phyloP scores from a whole-genome alignment of 257 asterid genomes.

The Sherardia arvensis region DNA sequence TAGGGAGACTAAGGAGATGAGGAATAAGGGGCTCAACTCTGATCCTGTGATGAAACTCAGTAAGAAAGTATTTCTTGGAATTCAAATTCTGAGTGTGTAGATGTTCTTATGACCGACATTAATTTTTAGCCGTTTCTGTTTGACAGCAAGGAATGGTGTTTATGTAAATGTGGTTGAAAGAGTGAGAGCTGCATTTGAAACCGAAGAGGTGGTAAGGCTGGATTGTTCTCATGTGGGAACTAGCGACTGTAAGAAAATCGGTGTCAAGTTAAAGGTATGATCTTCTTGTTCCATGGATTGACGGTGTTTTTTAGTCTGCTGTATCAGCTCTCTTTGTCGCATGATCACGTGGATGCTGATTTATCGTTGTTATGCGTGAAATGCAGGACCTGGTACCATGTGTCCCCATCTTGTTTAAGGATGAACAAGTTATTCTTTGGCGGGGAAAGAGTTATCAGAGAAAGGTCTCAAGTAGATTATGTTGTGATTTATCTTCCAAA shows the following conservation, averaged over 20 bases:
- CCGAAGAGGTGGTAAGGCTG: slow-evolving; percentile 64
- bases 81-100: background rate
- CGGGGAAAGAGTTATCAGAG: slow-evolving; percentile 35
- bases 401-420: slow-evolving; percentile 73
- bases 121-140: slow-evolving; percentile 8
- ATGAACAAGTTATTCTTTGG: slow-evolving; percentile 80
- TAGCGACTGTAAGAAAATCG: slow-evolving; percentile 90
- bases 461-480: slow-evolving; percentile 14
- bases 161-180: slow-evolving; percentile 70
- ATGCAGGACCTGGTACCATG: slow-evolving; percentile 86
- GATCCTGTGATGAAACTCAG: slow-evolving; percentile 80
- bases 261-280: slow-evolving; percentile 68
- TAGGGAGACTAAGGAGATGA: slow-evolving; percentile 73
- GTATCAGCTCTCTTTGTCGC: background rate
- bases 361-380: background rate
- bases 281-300: background rate
- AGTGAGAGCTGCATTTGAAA: slow-evolving; percentile 62
- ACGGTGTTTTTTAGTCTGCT: background rate
- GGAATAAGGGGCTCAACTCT: slow-evolving; percentile 64
- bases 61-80: slow-evolving; percentile 18
- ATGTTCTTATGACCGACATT: background rate
- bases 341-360: background rate
- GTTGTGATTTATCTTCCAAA: too few relatives aligned
- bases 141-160: slow-evolving; percentile 83
- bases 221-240: slow-evolving; percentile 72